These are phyloP conservation scores for Leucaena leucocephala DNA, from an alignment of 306 rosid species.

Conservation along the genomic window DNA sequence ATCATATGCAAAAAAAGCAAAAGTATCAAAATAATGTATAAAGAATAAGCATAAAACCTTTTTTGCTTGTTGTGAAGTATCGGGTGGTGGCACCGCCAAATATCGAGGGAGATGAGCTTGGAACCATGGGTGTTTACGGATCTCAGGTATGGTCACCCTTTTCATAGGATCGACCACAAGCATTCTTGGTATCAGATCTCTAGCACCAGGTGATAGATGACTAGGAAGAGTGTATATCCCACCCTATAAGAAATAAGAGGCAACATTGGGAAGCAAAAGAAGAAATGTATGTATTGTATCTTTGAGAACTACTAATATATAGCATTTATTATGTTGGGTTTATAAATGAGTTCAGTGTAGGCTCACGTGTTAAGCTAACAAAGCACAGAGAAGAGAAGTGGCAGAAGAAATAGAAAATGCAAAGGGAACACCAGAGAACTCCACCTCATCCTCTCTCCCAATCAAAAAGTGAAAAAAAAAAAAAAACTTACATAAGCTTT, in stretches of 20 bases:
- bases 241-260: constrained; percentile 54
- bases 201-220: constrained; percentile 87
- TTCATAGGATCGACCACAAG: constrained; percentile 94
- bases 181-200: constrained; percentile 87
- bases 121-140: constrained; percentile 93
- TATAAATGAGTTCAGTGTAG: constrained; percentile 1
- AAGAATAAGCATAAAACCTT: constrained; percentile 48
- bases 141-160: constrained; percentile 87
- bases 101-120: constrained; percentile 91
- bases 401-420: not conserved
- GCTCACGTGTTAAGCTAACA: not conserved
- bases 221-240: constrained; percentile 93
- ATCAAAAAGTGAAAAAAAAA: not conserved
- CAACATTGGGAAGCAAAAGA: constrained; percentile 31
- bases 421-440: not conserved
- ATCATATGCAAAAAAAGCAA: not conserved
- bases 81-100: constrained; percentile 92
- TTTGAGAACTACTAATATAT: not conserved
- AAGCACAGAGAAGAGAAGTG: not conserved
- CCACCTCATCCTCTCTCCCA: not conserved
- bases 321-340: not conserved
- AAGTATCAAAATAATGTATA: not conserved
- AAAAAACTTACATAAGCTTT: not conserved
- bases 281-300: not conserved
- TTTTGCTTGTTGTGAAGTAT: constrained; percentile 72